phyloP scores from a whole-genome alignment of 23 red algal species.

The Chondrus crispus region DNA sequence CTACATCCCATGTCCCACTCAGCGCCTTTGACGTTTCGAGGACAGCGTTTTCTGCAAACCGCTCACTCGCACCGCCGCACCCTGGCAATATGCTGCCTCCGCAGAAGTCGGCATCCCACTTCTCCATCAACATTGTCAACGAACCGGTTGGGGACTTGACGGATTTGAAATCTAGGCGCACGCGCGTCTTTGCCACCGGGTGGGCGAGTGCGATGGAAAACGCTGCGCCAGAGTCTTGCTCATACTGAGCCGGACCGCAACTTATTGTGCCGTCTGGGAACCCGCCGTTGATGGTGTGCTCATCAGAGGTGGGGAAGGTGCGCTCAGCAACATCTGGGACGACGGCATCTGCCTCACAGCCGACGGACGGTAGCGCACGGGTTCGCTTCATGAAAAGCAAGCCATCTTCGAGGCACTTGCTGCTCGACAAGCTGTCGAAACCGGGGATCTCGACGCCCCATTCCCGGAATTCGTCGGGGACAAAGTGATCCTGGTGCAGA shows the following conservation, averaged over 20 bases:
- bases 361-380: constrained; percentile 63
- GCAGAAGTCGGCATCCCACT: constrained; percentile 18
- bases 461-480: constrained; percentile 70
- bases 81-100: constrained; percentile 55
- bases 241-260: background rate
- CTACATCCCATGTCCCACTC: no score
- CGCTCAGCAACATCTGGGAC: constrained; percentile 28
- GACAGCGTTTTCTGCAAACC: constrained; percentile 25
- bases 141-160: background rate
- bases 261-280: constrained; percentile 45
- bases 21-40: no score
- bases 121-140: constrained; percentile 38
- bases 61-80: constrained; percentile 28
- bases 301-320: background rate
- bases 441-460: constrained; percentile 56
- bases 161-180: constrained; percentile 22
- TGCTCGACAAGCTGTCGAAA: constrained; percentile 57
- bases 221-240: background rate
- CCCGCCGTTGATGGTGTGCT: background rate
- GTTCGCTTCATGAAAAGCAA: constrained; percentile 36
- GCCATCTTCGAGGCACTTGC: background rate
- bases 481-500: constrained; percentile 9
- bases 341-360: constrained; percentile 74
- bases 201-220: background rate
- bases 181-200: background rate